These are phyloP conservation scores for Apiospora malaysiana DNA, from an alignment of 2,329 filamentous ascomycete species.

Conservation along the genomic window DNA sequence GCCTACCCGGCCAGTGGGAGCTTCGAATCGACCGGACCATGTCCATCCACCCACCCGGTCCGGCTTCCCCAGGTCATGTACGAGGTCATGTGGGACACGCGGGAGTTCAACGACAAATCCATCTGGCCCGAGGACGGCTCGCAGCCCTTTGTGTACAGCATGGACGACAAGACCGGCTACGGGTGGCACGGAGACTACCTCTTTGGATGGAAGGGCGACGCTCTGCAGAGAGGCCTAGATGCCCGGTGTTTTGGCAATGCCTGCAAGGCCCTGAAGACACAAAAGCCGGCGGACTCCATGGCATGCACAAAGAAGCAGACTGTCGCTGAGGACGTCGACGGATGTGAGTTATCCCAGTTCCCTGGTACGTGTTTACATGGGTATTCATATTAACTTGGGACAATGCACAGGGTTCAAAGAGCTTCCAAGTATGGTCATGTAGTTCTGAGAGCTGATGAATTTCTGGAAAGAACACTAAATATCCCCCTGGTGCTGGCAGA, in stretches of 20 bases:
- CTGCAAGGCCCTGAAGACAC: constrained; percentile 37
- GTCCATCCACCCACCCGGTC: constrained; percentile 48
- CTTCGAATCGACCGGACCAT: constrained; percentile 53
- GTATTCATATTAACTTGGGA: neutral
- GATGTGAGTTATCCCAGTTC: neutral
- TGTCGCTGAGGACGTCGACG: constrained; percentile 33
- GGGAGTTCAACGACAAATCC: constrained; percentile 39
- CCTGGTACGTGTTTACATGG: neutral
- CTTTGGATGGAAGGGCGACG: constrained; percentile 25
- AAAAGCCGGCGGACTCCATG: constrained; percentile 37
- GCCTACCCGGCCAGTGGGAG: constrained; percentile 48
- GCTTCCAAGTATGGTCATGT: constrained; percentile 13
- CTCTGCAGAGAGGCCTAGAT: constrained; percentile 28
- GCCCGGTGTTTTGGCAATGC: constrained; percentile 41
- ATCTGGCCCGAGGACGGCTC: constrained; percentile 43
- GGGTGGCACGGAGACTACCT: constrained; percentile 26
- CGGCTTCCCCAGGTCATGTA: constrained; percentile 48
- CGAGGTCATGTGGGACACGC: constrained; percentile 48
- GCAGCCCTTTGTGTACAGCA: constrained; percentile 39
- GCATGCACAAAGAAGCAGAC: constrained; percentile 37
- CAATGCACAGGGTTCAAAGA: neutral
- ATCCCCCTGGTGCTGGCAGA: neutral
- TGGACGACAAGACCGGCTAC: constrained; percentile 42
- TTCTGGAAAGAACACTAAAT: neutral
- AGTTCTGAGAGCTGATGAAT: no score